A percentile compares a stretch with the other conserved stretches of the same genome.
Evolutionary conservation across 2,329 filamentous ascomycete species (phyloP).

Genomic region (Emergomyces orientalis): DNA sequence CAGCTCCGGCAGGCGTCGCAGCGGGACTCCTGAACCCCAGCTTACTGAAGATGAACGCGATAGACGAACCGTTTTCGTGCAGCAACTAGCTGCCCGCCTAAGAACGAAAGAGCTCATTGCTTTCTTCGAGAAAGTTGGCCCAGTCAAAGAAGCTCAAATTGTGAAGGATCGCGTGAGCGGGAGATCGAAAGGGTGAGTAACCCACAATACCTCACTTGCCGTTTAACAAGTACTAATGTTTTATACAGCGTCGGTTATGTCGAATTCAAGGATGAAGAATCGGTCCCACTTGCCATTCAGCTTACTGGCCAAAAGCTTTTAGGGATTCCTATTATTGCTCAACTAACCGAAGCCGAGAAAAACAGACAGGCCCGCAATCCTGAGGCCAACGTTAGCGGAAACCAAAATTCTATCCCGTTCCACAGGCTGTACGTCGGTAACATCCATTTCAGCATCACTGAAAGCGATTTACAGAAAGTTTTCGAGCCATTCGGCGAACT

Average conservation of each 20-base stretch:
- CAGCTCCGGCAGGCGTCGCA: conserved; percentile 32
- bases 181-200: conserved; percentile 84
- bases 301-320: conserved; percentile 97
- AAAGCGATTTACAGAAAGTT: conserved; percentile 88
- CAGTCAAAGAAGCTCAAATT: conserved; percentile 95
- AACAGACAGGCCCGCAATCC: conserved; percentile 88
- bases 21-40: conserved; percentile 54
- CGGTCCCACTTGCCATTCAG: conserved; percentile 84
- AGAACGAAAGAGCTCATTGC: conserved; percentile 84
- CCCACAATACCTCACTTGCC: too few species aligned
- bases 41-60: conserved; percentile 93
- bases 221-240: conserved; percentile 23
- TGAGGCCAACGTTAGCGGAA: conserved; percentile 59
- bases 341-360: conserved; percentile 98
- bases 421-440: conserved; percentile 98
- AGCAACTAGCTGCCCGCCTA: conserved; percentile 90
- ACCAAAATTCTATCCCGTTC: conserved; percentile 82
- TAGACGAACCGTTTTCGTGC: conserved; percentile 92
- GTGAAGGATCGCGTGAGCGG: conserved; percentile 96
- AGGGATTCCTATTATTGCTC: conserved; percentile 97
- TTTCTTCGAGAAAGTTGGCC: conserved; percentile 92
- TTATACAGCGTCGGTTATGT: conserved; percentile 82
- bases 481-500: conserved; percentile 97
- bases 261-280: conserved; percentile 95
- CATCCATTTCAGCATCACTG: conserved; percentile 98